Conservation (phyloP, 1,139 yeast species). For the Geotrichum carabidarum region DNA sequence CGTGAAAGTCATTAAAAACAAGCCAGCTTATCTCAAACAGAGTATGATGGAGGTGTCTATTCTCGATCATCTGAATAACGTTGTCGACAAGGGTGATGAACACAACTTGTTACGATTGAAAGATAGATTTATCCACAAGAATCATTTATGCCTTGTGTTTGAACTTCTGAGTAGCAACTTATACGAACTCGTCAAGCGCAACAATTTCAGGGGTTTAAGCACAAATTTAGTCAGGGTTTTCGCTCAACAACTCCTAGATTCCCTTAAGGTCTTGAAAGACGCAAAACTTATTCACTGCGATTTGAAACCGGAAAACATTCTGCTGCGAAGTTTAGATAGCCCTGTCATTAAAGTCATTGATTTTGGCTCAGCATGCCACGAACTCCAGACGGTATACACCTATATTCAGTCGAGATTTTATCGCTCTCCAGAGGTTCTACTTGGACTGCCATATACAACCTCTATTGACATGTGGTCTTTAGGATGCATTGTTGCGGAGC, state of each 20-base stretch:
- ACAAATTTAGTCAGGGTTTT: constrained; percentile 74
- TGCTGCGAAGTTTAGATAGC: constrained; percentile 73
- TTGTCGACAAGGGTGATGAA: constrained; percentile 61
- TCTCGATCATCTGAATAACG: constrained; percentile 71
- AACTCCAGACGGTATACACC: constrained; percentile 81
- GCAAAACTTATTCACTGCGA: constrained; percentile 92
- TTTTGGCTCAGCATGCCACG: constrained; percentile 95
- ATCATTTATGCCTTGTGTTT: constrained; percentile 87
- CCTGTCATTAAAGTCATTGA: constrained; percentile 92
- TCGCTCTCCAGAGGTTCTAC: constrained; percentile 89
- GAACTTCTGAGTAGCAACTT: constrained; percentile 83
- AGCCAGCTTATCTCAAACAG: constrained; percentile 87
- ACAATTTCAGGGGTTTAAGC: constrained; percentile 85
- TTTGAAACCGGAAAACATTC: constrained; percentile 89
- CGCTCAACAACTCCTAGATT: constrained; percentile 73
- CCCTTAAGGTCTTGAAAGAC: constrained; percentile 72
- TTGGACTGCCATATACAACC: constrained; percentile 81
- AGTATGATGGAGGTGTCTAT: constrained; percentile 86
- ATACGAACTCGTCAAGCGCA: constrained; percentile 86
- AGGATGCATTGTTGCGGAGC: constrained; percentile 93
- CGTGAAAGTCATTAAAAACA: constrained; percentile 88
- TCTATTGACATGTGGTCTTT: constrained; percentile 98
- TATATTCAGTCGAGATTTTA: constrained; percentile 94
- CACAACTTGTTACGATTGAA: constrained; percentile 72
- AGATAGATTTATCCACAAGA: constrained; percentile 89